These are phyloP conservation scores for Talaromyces nanjingensis DNA, from an alignment of 495 filamentous ascomycete species.

Conservation along the genomic window DNA sequence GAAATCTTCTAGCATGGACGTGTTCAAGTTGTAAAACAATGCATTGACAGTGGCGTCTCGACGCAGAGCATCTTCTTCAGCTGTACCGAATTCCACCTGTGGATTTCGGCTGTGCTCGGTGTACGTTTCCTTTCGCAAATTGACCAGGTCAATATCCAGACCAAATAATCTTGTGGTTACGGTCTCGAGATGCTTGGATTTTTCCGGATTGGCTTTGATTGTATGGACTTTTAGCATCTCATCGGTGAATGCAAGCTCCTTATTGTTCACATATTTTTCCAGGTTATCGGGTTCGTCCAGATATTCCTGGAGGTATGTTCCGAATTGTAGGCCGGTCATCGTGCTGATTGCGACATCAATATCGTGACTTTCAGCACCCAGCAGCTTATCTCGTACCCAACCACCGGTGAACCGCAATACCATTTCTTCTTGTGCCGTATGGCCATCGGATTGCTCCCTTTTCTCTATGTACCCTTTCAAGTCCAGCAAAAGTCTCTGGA, in stretches of 20 bases:
- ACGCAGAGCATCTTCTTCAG: constrained; percentile 81
- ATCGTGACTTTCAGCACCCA: constrained; percentile 74
- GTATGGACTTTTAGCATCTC: constrained; percentile 54
- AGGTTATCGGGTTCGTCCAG: constrained; percentile 45
- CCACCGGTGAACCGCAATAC: constrained; percentile 84
- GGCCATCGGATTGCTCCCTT: constrained; percentile 36
- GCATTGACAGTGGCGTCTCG: constrained; percentile 94
- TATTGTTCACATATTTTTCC: constrained; percentile 44
- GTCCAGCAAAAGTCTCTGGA: constrained; percentile 67
- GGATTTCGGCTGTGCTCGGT: constrained; percentile 80
- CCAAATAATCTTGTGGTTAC: constrained; percentile 80
- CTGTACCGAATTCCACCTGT: constrained; percentile 87
- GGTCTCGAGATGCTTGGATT: constrained; percentile 95
- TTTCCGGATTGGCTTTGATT: constrained; percentile 87
- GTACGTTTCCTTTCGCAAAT: constrained; percentile 88
- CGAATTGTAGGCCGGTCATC: constrained; percentile 88
- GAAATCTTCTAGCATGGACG: constrained; percentile 71
- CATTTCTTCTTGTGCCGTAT: constrained; percentile 17
- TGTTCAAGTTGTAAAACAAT: constrained; percentile 88
- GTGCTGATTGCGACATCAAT: constrained; percentile 93
- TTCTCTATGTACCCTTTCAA: constrained; percentile 62
- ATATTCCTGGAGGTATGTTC: constrained; percentile 53
- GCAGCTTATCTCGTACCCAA: constrained; percentile 97
- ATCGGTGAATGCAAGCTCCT: constrained; percentile 20
- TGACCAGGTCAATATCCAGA: constrained; percentile 89